phyloP scores from a whole-genome alignment of 2,329 filamentous ascomycete genomes.

The Colletotrichum karsti region DNA sequence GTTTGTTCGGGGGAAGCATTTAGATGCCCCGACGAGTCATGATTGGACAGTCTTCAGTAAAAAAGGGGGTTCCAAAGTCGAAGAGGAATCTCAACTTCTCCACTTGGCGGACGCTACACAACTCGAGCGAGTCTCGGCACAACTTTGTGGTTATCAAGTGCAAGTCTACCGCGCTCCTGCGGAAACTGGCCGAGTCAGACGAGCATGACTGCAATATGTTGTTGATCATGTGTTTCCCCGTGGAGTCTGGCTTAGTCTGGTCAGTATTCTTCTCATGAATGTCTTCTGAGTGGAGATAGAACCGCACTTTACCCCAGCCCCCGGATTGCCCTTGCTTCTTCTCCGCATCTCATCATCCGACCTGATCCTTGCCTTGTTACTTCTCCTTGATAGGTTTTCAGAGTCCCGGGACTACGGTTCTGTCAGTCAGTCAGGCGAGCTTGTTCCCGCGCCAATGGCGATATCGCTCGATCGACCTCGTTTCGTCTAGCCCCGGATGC shows the following conservation, averaged over 20 bases:
- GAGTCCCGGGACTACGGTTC: neutral
- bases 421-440: neutral
- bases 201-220: neutral
- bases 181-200: constrained; percentile 11
- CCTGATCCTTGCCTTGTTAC: neutral
- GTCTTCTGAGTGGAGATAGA: constrained; percentile 1
- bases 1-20: constrained; percentile 20
- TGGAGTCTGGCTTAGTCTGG: neutral
- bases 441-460: constrained; percentile 11
- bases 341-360: constrained; percentile 20
- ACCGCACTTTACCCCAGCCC: constrained; percentile 16
- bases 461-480: neutral
- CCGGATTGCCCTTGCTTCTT: constrained; percentile 16
- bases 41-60: constrained; percentile 22
- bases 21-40: constrained; percentile 33
- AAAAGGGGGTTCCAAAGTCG: neutral
- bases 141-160: neutral
- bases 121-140: neutral
- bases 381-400: neutral
- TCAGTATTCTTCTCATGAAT: constrained; percentile 4
- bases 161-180: neutral
- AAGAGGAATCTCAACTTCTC: neutral
- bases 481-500: neutral
- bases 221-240: constrained; percentile 5
- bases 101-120: constrained; percentile 12